Conservation (phyloP, 208 protist species). For the Crithidia sp. region DNA sequence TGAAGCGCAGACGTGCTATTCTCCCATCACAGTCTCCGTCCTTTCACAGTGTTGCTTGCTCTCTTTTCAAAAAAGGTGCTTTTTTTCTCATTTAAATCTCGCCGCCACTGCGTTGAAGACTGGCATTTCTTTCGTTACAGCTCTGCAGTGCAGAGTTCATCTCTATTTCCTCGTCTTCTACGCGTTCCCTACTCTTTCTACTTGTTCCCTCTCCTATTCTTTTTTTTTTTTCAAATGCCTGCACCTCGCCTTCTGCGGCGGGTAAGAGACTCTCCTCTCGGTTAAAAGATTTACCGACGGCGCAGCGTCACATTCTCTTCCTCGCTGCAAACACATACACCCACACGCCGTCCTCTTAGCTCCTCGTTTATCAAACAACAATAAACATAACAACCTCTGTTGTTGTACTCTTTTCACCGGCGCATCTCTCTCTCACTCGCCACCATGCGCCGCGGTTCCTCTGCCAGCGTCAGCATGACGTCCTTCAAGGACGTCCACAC, state of each 20-base stretch:
- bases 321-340: not conserved
- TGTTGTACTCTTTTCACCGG: not conserved
- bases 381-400: not conserved
- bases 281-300: too few relatives aligned
- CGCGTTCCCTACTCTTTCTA: not conserved
- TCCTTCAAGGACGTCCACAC: constrained; percentile 43
- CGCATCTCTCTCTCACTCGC: not conserved
- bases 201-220: not conserved
- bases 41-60: not conserved
- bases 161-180: not conserved
- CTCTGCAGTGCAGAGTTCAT: too few relatives aligned
- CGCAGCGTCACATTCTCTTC: too few relatives aligned
- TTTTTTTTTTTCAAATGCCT: not conserved
- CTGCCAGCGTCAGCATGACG: constrained; percentile 19
- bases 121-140: too few relatives aligned
- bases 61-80: not conserved
- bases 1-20: too few relatives aligned
- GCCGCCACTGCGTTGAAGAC: too few relatives aligned
- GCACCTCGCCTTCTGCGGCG: not conserved
- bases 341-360: not conserved
- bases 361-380: too few relatives aligned
- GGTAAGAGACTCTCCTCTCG: too few relatives aligned
- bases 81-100: not conserved
- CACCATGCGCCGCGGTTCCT: constrained; percentile 7
- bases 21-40: too few relatives aligned